These are phyloP conservation scores for Trapa incisa DNA, from an alignment of 345 rosid species.

Conservation along the genomic window DNA sequence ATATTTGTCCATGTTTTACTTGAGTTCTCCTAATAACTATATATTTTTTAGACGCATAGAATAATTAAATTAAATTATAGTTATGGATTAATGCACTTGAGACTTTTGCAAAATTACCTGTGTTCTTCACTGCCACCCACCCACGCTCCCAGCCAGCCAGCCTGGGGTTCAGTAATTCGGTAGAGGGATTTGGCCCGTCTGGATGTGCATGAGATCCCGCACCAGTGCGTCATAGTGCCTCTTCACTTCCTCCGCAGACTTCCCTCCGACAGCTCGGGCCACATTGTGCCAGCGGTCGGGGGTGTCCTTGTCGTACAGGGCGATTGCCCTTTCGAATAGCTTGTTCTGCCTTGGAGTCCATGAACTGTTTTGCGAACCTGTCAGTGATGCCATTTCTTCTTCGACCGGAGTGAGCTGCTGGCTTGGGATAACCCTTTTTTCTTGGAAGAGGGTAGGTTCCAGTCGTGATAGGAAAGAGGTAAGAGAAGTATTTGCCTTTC, in stretches of 20 bases:
- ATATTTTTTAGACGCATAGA: too few relatives aligned
- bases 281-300: slow-evolving; percentile 94
- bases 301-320: slow-evolving; percentile 64
- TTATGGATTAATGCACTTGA: not conserved
- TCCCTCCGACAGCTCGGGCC: slow-evolving; percentile 63
- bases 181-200: slow-evolving; percentile 52
- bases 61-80: not conserved
- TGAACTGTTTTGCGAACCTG: slow-evolving; percentile 40
- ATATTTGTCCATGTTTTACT: too few relatives aligned
- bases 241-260: slow-evolving; percentile 72
- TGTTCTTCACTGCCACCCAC: slow-evolving; percentile 13
- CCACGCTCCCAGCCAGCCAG: slow-evolving; percentile 21
- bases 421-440: too few relatives aligned
- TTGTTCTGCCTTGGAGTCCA: slow-evolving; percentile 81
- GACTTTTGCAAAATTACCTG: slow-evolving; percentile 1
- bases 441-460: not conserved
- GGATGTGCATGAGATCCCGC: slow-evolving; percentile 56
- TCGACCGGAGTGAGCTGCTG: not conserved
- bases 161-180: slow-evolving; percentile 42
- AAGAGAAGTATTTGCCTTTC: not conserved
- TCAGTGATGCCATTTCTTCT: slow-evolving; percentile 21
- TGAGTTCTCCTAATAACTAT: too few relatives aligned
- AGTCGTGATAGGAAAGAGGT: not conserved
- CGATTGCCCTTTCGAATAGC: slow-evolving; percentile 78
- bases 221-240: slow-evolving; percentile 79